Evolutionary conservation across 2,329 filamentous ascomycete species (phyloP).

Genomic region (Colletotrichum paranaense): DNA sequence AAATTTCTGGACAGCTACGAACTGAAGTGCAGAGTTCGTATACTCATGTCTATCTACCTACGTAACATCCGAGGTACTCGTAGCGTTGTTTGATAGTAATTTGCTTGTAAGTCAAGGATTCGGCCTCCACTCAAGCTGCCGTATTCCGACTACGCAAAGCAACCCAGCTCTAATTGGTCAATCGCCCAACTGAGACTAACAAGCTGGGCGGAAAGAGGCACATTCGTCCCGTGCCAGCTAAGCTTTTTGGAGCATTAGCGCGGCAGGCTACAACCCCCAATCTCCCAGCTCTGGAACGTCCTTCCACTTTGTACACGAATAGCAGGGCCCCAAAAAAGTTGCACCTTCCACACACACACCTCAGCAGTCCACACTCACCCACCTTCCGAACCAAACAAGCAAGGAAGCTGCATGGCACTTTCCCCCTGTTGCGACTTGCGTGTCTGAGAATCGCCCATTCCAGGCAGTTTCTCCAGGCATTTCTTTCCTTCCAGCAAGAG

Average conservation of each 20-base stretch:
- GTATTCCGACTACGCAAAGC: not conserved
- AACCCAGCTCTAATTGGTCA: not conserved
- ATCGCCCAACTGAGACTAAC: not conserved
- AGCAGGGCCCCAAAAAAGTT: not conserved
- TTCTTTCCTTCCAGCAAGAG: too few relatives aligned
- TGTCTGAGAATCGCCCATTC: not conserved
- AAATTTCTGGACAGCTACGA: too few relatives aligned
- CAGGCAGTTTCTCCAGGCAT: not conserved
- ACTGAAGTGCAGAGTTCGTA: too few relatives aligned
- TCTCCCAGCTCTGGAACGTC: not conserved
- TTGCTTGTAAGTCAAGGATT: not conserved
- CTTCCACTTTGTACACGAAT: not conserved
- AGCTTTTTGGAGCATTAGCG: not conserved
- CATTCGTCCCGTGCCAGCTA: not conserved
- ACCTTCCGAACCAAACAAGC: not conserved
- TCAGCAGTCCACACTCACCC: not conserved
- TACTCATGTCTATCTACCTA: too few relatives aligned
- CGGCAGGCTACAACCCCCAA: not conserved
- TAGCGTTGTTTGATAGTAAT: not conserved
- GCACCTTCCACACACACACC: not conserved
- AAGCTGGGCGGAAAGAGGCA: not conserved
- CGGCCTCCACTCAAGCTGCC: not conserved
- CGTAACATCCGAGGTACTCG: not conserved
- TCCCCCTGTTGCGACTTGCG: not conserved
- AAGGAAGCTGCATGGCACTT: slow-evolving; percentile 26